Percentiles rank a stretch among this genome's conserved stretches.
Evolutionary conservation across 331 rosid genomes (phyloP).

Genomic region (Stylosanthes scabra): DNA sequence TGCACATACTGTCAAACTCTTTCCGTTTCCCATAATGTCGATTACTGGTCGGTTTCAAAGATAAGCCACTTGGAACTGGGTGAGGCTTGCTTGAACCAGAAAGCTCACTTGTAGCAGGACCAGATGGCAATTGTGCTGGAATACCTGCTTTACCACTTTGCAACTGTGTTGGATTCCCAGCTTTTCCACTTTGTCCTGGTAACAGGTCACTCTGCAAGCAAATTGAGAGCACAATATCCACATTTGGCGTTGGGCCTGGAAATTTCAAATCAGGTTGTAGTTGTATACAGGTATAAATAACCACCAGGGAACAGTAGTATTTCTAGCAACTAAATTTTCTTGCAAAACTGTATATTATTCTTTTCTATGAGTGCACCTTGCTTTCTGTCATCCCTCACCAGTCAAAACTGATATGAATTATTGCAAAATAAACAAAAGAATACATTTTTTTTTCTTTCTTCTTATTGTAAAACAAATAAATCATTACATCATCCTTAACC

Average conservation of each 20-base stretch:
- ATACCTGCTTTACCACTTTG: constrained; percentile 53
- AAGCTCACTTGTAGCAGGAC: constrained; percentile 75
- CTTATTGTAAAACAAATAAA: not conserved
- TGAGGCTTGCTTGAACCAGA: constrained; percentile 88
- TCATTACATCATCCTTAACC: not conserved
- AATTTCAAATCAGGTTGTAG: constrained; percentile 33
- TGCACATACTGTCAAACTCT: constrained; percentile 72
- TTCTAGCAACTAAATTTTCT: not conserved
- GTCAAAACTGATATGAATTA: not conserved
- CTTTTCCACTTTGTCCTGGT: constrained; percentile 55
- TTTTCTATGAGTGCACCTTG: not conserved
- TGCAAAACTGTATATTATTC: not conserved
- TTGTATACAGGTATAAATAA: not conserved
- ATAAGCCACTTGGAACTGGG: constrained; percentile 60
- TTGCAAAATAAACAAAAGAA: too few relatives aligned
- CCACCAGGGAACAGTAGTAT: not conserved
- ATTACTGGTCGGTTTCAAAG: constrained; percentile 57
- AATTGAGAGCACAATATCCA: constrained; percentile 82
- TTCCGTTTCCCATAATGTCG: constrained; percentile 77
- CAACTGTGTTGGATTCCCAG: constrained; percentile 45
- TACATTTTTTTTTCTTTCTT: too few relatives aligned
- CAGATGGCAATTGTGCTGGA: constrained; percentile 49
- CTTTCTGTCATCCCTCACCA: not conserved
- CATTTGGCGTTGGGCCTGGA: constrained; percentile 94
- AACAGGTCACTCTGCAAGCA: constrained; percentile 84